These are phyloP conservation scores for Pinus taeda DNA, from an alignment of 75 land plant genomes.

Conservation along the genomic window DNA sequence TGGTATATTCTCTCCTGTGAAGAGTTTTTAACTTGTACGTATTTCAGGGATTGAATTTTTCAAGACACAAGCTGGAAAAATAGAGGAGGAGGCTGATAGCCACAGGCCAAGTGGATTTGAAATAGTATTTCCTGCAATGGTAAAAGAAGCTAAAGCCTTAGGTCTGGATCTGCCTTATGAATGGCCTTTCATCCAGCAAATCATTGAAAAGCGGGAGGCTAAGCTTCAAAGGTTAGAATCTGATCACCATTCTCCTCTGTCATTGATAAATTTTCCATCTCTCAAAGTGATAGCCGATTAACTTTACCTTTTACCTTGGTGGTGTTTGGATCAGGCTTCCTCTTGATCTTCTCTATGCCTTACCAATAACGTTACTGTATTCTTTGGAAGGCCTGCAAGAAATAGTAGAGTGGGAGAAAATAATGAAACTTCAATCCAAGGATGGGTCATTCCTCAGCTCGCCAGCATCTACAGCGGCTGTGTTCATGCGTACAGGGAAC, in stretches of 20 bases:
- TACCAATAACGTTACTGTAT: slow-evolving; percentile 12
- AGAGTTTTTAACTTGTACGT: too few species aligned
- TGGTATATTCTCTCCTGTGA: too few species aligned
- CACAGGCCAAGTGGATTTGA: slow-evolving; percentile 14
- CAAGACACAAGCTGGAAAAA: not conserved
- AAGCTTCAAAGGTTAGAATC: slow-evolving; percentile 10
- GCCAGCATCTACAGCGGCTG: slow-evolving; percentile 22
- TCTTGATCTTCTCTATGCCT: not conserved
- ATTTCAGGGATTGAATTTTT: slow-evolving; percentile 10
- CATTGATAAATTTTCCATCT: not conserved
- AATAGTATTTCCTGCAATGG: slow-evolving; percentile 11
- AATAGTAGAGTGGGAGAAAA: slow-evolving; percentile 18
- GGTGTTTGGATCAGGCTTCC: not conserved
- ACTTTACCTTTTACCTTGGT: not conserved
- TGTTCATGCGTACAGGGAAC: slow-evolving; percentile 17
- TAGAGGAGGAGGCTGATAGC: not conserved
- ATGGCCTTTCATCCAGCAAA: not conserved
- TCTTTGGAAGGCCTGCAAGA: slow-evolving; percentile 20
- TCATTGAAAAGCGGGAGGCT: slow-evolving; percentile 3
- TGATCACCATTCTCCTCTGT: not conserved
- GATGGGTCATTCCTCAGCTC: slow-evolving; percentile 29
- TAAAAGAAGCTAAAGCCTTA: slow-evolving; percentile 7
- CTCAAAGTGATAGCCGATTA: not conserved
- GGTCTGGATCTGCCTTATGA: slow-evolving; percentile 17
- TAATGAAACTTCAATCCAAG: slow-evolving; percentile 16